A percentile compares a stretch with the other conserved stretches of the same genome.
Evolutionary conservation across 768 basidiomycete species (phyloP).

Genomic region (Lactifluus echinatus): DNA sequence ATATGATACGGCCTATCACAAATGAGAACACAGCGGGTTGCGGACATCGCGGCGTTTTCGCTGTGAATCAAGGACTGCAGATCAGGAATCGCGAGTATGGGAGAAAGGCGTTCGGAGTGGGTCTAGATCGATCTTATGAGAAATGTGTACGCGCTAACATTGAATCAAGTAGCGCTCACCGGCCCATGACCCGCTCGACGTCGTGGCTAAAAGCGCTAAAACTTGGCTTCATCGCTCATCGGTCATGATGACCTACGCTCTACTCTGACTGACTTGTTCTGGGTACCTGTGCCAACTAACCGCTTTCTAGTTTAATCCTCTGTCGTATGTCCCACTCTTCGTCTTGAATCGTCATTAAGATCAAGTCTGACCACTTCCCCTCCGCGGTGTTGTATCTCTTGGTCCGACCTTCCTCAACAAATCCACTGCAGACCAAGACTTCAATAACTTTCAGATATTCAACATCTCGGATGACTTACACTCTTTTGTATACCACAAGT

Average conservation of each 20-base stretch:
- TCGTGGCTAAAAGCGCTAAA: background rate
- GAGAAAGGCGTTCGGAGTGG: slow-evolving; percentile 5
- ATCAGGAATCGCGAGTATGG: slow-evolving; percentile 24
- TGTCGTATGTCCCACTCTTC: slow-evolving; percentile 10
- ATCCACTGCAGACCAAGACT: slow-evolving; percentile 2
- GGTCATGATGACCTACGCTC: background rate
- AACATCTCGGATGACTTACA: background rate
- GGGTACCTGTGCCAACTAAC: background rate
- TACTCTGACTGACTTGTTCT: background rate
- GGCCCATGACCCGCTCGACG: no score
- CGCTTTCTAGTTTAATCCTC: background rate
- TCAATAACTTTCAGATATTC: background rate
- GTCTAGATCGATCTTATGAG: background rate
- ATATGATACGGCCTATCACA: slow-evolving; percentile 50
- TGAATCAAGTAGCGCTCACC: background rate
- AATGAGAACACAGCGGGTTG: slow-evolving; percentile 25
- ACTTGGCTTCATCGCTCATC: background rate
- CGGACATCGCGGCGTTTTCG: slow-evolving; percentile 44
- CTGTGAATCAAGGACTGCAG: slow-evolving; percentile 42
- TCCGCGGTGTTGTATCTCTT: background rate
- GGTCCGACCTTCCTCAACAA: slow-evolving; percentile 1
- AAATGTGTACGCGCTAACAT: background rate
- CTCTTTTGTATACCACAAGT: slow-evolving; percentile 13
- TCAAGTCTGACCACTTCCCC: slow-evolving; percentile 4
- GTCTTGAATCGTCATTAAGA: slow-evolving; percentile 9